Percentiles rank a stretch among this genome's conserved stretches.
Conservation (phyloP, 2,329 filamentous ascomycete species). For the Cladosporium colombiae region DNA sequence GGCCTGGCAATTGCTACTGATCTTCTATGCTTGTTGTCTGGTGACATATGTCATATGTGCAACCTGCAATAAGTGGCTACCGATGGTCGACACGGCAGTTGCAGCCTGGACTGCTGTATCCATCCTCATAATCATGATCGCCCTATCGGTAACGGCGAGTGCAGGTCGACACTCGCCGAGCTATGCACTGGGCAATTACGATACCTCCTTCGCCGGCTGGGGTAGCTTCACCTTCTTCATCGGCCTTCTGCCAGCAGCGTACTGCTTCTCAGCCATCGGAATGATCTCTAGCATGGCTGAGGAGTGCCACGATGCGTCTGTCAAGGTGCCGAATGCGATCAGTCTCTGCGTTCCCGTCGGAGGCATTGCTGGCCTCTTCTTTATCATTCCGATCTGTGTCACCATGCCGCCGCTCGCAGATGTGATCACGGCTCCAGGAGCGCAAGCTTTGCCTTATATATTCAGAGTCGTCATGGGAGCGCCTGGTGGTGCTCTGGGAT, state of each 20-base stretch:
- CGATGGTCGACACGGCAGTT: conserved; percentile 61
- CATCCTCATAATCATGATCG: conserved; percentile 60
- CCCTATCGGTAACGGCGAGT: conserved; percentile 56
- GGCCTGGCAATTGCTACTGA: conserved; percentile 68
- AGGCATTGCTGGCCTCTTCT: conserved; percentile 57
- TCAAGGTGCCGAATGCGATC: conserved; percentile 56
- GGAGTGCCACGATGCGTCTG: conserved; percentile 55
- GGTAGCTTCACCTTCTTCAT: conserved; percentile 63
- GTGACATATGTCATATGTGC: conserved; percentile 66
- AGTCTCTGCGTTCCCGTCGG: conserved; percentile 55
- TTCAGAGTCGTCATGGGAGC: conserved; percentile 53
- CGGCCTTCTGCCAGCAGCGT: conserved; percentile 54
- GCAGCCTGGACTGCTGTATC: conserved; percentile 57
- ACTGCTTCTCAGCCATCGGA: conserved; percentile 52
- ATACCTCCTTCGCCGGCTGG: conserved; percentile 59
- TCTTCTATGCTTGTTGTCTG: conserved; percentile 69
- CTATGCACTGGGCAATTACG: conserved; percentile 58
- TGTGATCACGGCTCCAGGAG: conserved; percentile 48
- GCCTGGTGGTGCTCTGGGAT: conserved; percentile 48
- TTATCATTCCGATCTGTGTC: conserved; percentile 57
- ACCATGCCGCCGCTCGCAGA: conserved; percentile 51
- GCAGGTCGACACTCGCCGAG: conserved; percentile 54
- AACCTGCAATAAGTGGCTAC: conserved; percentile 67
- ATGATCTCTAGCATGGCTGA: conserved; percentile 66
- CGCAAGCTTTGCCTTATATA: conserved; percentile 55